Percentiles rank a stretch among this genome's conserved stretches.
These are phyloP conservation scores for Abrus pulchellus DNA, from an alignment of 306 rosid species.

Conservation along the genomic window DNA sequence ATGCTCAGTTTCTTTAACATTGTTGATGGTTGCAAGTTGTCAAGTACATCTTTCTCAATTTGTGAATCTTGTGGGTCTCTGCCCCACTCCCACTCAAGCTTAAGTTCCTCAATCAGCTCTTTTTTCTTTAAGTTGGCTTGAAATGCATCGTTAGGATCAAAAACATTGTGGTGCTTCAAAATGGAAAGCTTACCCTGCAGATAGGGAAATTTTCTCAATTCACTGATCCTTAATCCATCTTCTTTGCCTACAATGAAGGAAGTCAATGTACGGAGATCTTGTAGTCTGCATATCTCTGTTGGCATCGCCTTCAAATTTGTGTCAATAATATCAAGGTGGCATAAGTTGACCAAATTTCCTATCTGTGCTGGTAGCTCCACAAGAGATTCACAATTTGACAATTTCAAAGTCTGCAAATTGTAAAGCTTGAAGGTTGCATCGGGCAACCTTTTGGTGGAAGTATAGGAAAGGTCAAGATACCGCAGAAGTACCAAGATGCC, in stretches of 20 bases:
- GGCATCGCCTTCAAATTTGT: neutral
- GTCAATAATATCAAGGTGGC: too few relatives aligned
- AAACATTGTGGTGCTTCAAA: slow-evolving; percentile 25
- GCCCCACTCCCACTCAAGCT: neutral
- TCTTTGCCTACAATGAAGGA: neutral
- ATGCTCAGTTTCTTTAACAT: too few relatives aligned
- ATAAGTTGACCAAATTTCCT: too few relatives aligned
- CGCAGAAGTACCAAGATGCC: neutral
- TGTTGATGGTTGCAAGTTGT: too few relatives aligned
- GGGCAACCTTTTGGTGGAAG: neutral
- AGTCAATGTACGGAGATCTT: neutral
- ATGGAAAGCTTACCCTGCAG: slow-evolving; percentile 24
- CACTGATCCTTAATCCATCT: slow-evolving; percentile 13
- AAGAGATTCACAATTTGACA: neutral
- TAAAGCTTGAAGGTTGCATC: neutral
- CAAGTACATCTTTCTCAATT: too few relatives aligned
- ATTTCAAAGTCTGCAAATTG: slow-evolving; percentile 3
- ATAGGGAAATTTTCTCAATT: slow-evolving; percentile 4
- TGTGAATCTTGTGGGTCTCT: neutral
- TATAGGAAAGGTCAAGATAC: too few relatives aligned
- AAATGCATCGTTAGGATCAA: neutral
- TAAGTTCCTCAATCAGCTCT: slow-evolving; percentile 19
- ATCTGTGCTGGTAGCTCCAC: neutral
- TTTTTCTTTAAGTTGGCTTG: slow-evolving; percentile 10
- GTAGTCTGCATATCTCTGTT: neutral